A percentile compares a stretch with the other conserved stretches of the same genome.
These are phyloP conservation scores for Rhizopogon rudus DNA, from an alignment of 768 basidiomycete genomes.

Conservation along the genomic window DNA sequence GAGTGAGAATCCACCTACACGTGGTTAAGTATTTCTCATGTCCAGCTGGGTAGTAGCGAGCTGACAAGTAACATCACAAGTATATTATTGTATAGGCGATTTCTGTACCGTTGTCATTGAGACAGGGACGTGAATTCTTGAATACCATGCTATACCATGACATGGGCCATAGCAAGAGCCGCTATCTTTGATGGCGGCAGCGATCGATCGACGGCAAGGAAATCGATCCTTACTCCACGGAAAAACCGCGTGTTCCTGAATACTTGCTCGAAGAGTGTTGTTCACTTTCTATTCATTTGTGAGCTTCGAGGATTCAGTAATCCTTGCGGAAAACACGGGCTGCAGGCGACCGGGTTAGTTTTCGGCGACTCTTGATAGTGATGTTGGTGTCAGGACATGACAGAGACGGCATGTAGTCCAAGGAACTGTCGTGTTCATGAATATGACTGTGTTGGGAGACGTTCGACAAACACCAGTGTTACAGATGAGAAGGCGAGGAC, in stretches of 20 bases:
- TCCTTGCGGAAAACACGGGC: not conserved
- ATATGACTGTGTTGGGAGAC: no score
- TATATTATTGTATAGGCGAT: not conserved
- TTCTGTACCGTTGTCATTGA: not conserved
- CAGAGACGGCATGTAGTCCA: not conserved
- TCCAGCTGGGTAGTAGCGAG: no score
- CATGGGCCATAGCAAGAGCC: not conserved
- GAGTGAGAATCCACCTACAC: not conserved
- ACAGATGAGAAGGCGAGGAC: no score
- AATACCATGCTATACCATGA: not conserved
- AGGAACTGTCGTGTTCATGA: no score
- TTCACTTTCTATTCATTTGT: not conserved
- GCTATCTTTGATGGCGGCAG: not conserved
- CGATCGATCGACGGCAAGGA: no score
- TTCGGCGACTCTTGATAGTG: not conserved
- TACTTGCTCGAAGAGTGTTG: not conserved
- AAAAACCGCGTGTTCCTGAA: not conserved
- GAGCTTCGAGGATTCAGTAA: not conserved
- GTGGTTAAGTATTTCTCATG: no score
- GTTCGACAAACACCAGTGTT: no score
- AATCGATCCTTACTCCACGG: not conserved
- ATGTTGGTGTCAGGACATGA: no score
- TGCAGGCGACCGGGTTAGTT: not conserved
- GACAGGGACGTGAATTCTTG: not conserved
- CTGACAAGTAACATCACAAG: not conserved